Conservation (phyloP, 192 early-diverging fungal genomes). For the Coemansia sp. region DNA sequence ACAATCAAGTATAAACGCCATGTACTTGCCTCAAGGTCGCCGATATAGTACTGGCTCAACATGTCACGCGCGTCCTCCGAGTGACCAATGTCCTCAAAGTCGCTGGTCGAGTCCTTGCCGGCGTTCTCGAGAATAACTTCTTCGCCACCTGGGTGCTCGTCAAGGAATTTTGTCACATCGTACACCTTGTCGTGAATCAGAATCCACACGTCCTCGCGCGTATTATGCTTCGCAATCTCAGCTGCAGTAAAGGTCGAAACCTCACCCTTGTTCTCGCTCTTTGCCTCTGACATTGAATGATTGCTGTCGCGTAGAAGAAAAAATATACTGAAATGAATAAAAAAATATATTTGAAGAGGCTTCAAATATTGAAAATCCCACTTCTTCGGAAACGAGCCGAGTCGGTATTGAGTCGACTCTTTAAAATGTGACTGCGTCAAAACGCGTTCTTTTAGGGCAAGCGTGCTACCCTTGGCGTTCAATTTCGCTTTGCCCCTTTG, state of each 20-base stretch:
- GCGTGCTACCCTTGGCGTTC: neutral
- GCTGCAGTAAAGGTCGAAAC: conserved; percentile 60
- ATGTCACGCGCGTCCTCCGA: conserved; percentile 91
- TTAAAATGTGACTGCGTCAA: neutral
- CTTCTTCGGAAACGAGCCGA: neutral
- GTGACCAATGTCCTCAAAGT: conserved; percentile 97
- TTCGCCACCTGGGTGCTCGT: conserved; percentile 98
- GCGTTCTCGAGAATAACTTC: conserved; percentile 91
- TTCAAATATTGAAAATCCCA: neutral
- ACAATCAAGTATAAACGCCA: too few species aligned
- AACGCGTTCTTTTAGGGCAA: neutral
- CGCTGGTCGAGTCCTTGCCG: conserved; percentile 86
- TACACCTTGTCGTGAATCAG: conserved; percentile 77
- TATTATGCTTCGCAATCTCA: conserved; percentile 74
- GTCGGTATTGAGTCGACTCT: neutral
- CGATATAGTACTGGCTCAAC: conserved; percentile 73
- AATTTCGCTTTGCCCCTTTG: neutral
- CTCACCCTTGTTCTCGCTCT: conserved; percentile 1
- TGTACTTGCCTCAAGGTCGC: conserved; percentile 60
- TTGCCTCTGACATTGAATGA: conserved; percentile 48
- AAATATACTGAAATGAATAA: conserved; percentile 14
- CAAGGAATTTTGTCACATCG: conserved; percentile 76
- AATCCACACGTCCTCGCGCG: conserved; percentile 77
- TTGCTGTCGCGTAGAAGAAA: neutral
- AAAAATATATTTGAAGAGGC: conserved; percentile 1